Evolutionary conservation across 225 moss, liverwort and hornwort species (phyloP).

Genomic region (Physcomitrellopsis africana): DNA sequence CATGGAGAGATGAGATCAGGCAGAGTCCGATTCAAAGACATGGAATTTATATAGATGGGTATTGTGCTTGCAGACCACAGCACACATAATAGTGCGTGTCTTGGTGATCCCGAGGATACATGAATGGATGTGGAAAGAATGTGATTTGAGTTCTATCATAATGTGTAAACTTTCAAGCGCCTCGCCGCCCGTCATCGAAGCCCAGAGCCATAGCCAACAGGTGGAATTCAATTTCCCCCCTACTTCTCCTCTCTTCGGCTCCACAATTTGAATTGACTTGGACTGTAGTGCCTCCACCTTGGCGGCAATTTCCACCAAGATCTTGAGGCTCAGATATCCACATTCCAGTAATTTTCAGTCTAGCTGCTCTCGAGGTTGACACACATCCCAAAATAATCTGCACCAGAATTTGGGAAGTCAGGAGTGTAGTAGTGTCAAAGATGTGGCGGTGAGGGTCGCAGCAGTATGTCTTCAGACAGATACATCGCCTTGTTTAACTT

Average conservation of each 20-base stretch:
- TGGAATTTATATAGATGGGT: neutral
- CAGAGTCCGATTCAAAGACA: conserved; percentile 4
- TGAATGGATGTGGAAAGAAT: conserved; percentile 39
- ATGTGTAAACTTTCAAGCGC: conserved; percentile 1
- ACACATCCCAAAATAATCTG: neutral
- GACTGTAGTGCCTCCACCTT: conserved; percentile 13
- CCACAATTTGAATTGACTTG: conserved; percentile 6
- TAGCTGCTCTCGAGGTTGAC: conserved; percentile 3
- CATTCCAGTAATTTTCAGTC: conserved; percentile 6
- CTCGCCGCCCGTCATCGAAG: neutral
- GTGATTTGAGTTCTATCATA: conserved; percentile 14
- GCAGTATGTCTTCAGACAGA: conserved; percentile 1
- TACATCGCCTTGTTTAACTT: neutral
- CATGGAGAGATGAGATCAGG: conserved; percentile 16
- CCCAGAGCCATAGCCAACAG: conserved; percentile 8
- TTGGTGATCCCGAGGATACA: conserved; percentile 21
- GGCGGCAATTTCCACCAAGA: conserved; percentile 25
- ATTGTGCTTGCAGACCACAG: conserved; percentile 20
- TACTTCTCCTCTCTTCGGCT: neutral
- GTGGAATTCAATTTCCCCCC: neutral
- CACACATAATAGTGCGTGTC: conserved; percentile 4
- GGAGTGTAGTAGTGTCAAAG: conserved; percentile 1
- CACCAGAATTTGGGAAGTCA: conserved; percentile 6
- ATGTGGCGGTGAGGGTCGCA: conserved; percentile 4
- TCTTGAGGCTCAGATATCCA: conserved; percentile 21